Conservation (phyloP, 768 basidiomycete species). For the Termitomyces sp. region DNA sequence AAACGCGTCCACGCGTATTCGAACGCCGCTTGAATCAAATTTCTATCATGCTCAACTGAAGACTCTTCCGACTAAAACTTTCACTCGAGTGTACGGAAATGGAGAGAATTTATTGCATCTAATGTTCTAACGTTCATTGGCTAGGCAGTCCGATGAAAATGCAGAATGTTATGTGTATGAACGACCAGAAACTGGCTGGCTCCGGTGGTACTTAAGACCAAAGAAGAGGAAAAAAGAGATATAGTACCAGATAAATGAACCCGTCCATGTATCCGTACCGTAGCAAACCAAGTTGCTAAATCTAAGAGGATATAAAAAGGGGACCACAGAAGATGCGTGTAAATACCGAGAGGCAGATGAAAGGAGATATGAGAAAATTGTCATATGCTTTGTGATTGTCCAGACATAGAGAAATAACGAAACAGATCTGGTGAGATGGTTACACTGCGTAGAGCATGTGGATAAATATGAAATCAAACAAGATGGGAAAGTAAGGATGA, state of each 20-base stretch:
- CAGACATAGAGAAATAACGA: conserved; percentile 19
- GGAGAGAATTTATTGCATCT: neutral
- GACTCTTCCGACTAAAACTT: neutral
- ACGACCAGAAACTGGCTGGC: conserved; percentile 6
- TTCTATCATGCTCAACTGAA: neutral
- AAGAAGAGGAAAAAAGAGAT: neutral
- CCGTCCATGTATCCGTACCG: conserved; percentile 17
- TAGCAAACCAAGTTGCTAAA: conserved; percentile 7
- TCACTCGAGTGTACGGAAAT: neutral
- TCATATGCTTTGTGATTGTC: conserved; percentile 19
- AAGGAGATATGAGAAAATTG: conserved; percentile 13
- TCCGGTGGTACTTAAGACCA: neutral
- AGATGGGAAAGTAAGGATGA: conserved; percentile 10
- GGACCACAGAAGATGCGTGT: neutral
- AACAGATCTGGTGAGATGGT: conserved; percentile 21
- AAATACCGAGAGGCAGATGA: conserved; percentile 5
- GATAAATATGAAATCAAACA: conserved; percentile 22
- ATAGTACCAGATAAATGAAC: conserved; percentile 7
- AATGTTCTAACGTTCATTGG: conserved; percentile 11
- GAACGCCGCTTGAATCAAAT: conserved; percentile 21
- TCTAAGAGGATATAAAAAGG: neutral
- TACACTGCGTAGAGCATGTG: conserved; percentile 20
- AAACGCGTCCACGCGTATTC: conserved; percentile 25
- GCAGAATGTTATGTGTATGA: conserved; percentile 2
- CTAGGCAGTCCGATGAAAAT: conserved; percentile 10